These are phyloP conservation scores for Monilinia aucupariae DNA, from an alignment of 2,329 filamentous ascomycete species.

Conservation along the genomic window DNA sequence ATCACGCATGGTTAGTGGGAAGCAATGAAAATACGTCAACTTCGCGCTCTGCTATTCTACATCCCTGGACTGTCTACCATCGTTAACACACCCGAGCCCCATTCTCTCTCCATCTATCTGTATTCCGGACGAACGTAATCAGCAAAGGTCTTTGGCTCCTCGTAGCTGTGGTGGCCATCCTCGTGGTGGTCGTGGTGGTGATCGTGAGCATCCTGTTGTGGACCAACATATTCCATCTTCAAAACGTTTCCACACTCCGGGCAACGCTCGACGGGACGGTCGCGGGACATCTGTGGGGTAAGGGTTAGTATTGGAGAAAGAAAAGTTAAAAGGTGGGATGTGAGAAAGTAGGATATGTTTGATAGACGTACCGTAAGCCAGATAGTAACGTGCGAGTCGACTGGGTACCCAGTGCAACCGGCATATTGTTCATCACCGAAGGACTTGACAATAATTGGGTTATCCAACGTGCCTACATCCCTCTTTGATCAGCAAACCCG, in stretches of 20 bases:
- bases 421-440: constrained; percentile 94
- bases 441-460: constrained; percentile 87
- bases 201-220: constrained; percentile 57
- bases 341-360: not conserved
- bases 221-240: constrained; percentile 96
- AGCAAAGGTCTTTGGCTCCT: constrained; percentile 95
- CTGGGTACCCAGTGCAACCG: constrained; percentile 91
- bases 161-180: constrained; percentile 51
- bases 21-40: constrained; percentile 5
- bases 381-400: constrained; percentile 81
- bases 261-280: constrained; percentile 91
- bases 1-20: constrained; percentile 6
- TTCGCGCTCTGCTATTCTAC: constrained; percentile 14
- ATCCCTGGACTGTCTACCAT: not conserved
- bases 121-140: constrained; percentile 96
- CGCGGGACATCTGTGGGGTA: constrained; percentile 63
- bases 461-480: constrained; percentile 67
- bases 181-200: constrained; percentile 48
- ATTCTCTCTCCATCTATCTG: constrained; percentile 50
- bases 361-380: constrained; percentile 70
- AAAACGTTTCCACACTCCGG: constrained; percentile 93
- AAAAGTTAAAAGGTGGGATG: not conserved
- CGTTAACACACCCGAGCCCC: not conserved
- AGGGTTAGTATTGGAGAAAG: not conserved
- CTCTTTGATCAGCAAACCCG: constrained; percentile 19